Evolutionary conservation across 768 basidiomycete species (phyloP).

Genomic region (Galerina sulciceps): DNA sequence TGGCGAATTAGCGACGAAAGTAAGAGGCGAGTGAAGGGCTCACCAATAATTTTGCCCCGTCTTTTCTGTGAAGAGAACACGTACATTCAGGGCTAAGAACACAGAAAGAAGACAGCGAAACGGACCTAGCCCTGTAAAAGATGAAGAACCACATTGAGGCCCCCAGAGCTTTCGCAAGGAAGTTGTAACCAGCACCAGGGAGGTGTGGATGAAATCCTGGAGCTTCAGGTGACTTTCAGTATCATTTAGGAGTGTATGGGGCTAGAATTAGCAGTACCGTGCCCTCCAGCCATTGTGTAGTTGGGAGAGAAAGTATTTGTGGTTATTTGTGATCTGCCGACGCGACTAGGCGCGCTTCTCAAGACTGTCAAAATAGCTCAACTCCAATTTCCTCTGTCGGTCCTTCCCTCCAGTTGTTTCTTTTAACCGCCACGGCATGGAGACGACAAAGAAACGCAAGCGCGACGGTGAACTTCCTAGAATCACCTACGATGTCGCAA

Average conservation of each 20-base stretch:
- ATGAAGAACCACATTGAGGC: conserved; percentile 99
- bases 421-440: conserved; percentile 30
- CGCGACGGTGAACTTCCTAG: conserved; percentile 43
- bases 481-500: conserved; percentile 48
- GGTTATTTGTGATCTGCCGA: conserved; percentile 32
- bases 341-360: conserved; percentile 22
- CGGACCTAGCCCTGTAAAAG: conserved; percentile 92
- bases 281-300: conserved; percentile 46
- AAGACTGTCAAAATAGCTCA: conserved; percentile 15
- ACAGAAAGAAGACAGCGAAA: conserved; percentile 17
- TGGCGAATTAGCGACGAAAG: background rate
- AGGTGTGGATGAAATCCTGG: conserved; percentile 90
- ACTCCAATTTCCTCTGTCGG: conserved; percentile 8
- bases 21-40: conserved; percentile 18
- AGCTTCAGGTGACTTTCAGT: conserved; percentile 36
- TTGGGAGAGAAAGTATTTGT: conserved; percentile 32
- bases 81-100: background rate
- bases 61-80: conserved; percentile 52
- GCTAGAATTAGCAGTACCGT: conserved; percentile 29
- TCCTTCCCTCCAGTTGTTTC: conserved; percentile 5
- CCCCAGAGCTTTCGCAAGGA: conserved; percentile 84
- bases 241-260: background rate
- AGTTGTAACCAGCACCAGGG: conserved; percentile 74
- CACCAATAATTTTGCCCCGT: conserved; percentile 77
- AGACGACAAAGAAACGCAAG: conserved; percentile 45